Evolutionary conservation across 192 early-diverging fungal species (phyloP).

Genomic region (Dispira simplex): DNA sequence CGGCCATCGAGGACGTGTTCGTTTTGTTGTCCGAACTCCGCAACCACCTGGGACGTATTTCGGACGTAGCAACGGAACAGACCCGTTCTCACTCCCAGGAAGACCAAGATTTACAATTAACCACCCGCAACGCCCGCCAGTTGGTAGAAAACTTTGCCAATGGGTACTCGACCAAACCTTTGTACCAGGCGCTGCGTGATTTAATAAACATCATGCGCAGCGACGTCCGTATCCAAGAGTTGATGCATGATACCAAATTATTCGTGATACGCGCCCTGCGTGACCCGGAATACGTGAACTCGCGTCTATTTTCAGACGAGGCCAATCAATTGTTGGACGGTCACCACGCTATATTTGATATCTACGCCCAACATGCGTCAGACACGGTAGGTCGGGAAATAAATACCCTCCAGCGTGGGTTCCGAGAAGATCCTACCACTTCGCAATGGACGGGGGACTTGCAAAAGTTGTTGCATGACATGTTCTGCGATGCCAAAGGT

Average conservation of each 20-base stretch:
- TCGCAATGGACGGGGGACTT: slow-evolving; percentile 19
- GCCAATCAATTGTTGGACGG: slow-evolving; percentile 19
- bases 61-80: too few species aligned
- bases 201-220: slow-evolving; percentile 17
- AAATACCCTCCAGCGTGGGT: slow-evolving; percentile 15
- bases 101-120: slow-evolving; percentile 11
- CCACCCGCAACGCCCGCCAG: slow-evolving; percentile 23
- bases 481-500: slow-evolving; percentile 32
- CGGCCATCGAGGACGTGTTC: background rate
- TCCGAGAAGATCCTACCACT: slow-evolving; percentile 23
- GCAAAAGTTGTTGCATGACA: slow-evolving; percentile 18
- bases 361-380: slow-evolving; percentile 17
- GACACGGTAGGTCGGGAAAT: slow-evolving; percentile 20
- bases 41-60: background rate
- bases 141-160: slow-evolving; percentile 39
- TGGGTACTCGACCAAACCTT: slow-evolving; percentile 24
- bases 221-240: slow-evolving; percentile 21
- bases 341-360: slow-evolving; percentile 18
- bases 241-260: slow-evolving; percentile 17
- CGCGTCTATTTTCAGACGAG: slow-evolving; percentile 14
- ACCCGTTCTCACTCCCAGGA: background rate
- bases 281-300: slow-evolving; percentile 22
- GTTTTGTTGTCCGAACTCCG: background rate
- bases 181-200: slow-evolving; percentile 20
- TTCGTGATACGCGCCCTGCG: slow-evolving; percentile 21